A percentile compares a stretch with the other conserved stretches of the same genome.
Evolutionary conservation across 768 basidiomycete species (phyloP).

Genomic region (Serendipita sp.): DNA sequence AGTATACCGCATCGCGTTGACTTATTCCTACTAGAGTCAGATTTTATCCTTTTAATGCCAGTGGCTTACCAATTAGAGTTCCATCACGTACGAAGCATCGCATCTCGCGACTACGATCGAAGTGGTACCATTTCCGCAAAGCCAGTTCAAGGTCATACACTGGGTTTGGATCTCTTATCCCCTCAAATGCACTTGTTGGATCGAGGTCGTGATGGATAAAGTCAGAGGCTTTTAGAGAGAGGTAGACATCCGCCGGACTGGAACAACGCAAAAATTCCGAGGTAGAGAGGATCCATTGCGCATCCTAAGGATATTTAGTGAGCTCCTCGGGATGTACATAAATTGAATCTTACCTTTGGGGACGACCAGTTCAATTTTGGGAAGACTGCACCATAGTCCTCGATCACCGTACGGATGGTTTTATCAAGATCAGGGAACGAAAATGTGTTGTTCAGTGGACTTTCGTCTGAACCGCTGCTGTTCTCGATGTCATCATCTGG

Average conservation of each 20-base stretch:
- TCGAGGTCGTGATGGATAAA: conserved; percentile 70
- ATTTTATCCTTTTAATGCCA: not conserved
- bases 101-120: conserved; percentile 72
- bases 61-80: conserved; percentile 45
- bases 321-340: not conserved
- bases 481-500: conserved; percentile 24
- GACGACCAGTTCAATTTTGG: conserved; percentile 94
- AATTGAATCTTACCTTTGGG: conserved; percentile 48
- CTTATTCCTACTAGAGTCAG: conserved; percentile 42
- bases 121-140: conserved; percentile 75
- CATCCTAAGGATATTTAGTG: conserved; percentile 42
- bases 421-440: conserved; percentile 73
- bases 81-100: conserved; percentile 77
- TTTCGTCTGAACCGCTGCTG: conserved; percentile 14
- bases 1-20: conserved; percentile 80
- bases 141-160: conserved; percentile 62
- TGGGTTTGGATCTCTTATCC: conserved; percentile 27
- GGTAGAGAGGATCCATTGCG: conserved; percentile 76
- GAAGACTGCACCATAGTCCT: conserved; percentile 67
- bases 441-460: conserved; percentile 23
- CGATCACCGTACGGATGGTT: conserved; percentile 48
- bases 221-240: conserved; percentile 84
- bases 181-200: conserved; percentile 45
- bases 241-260: conserved; percentile 76
- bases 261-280: conserved; percentile 77